phyloP scores from a whole-genome alignment of 768 basidiomycete genomes.

The Amanita pseudoporphyria region DNA sequence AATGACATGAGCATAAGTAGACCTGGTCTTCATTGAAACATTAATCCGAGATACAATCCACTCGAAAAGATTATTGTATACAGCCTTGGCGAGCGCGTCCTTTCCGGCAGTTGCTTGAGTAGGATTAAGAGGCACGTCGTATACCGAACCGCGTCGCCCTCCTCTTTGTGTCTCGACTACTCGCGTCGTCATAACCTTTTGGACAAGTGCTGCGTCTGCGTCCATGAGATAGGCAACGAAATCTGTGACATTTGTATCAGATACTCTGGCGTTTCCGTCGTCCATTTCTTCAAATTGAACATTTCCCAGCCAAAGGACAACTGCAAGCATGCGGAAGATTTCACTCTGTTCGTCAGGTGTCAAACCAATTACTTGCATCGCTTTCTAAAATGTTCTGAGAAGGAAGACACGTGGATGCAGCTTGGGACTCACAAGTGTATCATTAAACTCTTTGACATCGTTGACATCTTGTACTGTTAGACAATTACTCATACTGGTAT shows the following conservation, averaged over 20 bases:
- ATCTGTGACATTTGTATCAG: conserved; percentile 84
- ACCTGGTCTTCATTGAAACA: conserved; percentile 87
- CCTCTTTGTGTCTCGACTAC: conserved; percentile 91
- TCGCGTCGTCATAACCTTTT: conserved; percentile 78
- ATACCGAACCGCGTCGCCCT: conserved; percentile 90
- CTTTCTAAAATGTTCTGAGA: conserved; percentile 43
- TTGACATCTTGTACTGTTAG: conserved; percentile 86
- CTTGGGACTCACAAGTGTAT: conserved; percentile 64
- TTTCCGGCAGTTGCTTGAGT: conserved; percentile 83
- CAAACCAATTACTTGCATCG: conserved; percentile 93
- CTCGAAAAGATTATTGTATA: conserved; percentile 98
- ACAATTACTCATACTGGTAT: conserved; percentile 89
- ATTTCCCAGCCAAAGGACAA: conserved; percentile 94
- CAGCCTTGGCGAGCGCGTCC: conserved; percentile 89
- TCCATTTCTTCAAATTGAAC: conserved; percentile 84
- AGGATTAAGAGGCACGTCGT: conserved; percentile 92
- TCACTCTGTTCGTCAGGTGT: conserved; percentile 75
- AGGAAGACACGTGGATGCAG: background rate
- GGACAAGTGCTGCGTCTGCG: conserved; percentile 64
- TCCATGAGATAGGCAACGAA: conserved; percentile 96
- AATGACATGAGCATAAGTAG: conserved; percentile 67
- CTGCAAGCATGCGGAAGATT: conserved; percentile 89
- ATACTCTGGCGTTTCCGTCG: conserved; percentile 76
- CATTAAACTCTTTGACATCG: conserved; percentile 77
- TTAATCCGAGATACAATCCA: conserved; percentile 99